Percentiles rank a stretch among this genome's conserved stretches.
Conservation (phyloP, 208 protist species). For the Acanthamoeba royreba region DNA sequence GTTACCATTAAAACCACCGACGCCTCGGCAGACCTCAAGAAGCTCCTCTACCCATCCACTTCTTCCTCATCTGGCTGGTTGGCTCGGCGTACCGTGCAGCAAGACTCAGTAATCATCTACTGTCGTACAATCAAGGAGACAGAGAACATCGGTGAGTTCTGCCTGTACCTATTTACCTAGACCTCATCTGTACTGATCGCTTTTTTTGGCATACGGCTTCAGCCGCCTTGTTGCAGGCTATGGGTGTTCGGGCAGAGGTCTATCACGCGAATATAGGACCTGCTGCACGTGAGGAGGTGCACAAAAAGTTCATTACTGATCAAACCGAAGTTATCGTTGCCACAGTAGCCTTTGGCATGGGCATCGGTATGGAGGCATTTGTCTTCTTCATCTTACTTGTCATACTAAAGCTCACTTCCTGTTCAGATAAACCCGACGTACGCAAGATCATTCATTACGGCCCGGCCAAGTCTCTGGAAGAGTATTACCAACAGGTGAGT, state of each 20-base stretch:
- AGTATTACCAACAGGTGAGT: slow-evolving; percentile 61
- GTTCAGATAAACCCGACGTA: slow-evolving; percentile 66
- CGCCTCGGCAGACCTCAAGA: not conserved
- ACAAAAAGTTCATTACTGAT: not conserved
- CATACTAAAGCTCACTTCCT: not conserved
- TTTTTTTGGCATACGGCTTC: not conserved
- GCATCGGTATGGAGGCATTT: slow-evolving; percentile 52
- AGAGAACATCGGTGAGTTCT: not conserved
- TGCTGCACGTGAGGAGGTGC: not conserved
- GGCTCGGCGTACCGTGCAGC: not conserved
- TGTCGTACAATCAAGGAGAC: not conserved
- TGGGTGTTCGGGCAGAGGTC: not conserved
- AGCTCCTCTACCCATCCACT: not conserved
- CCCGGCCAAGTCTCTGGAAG: slow-evolving; percentile 54
- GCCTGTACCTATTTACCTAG: not conserved
- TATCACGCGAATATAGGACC: not conserved
- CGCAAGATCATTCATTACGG: slow-evolving; percentile 67
- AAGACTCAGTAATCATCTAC: slow-evolving; percentile 6
- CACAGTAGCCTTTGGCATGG: slow-evolving; percentile 80
- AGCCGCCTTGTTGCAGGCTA: not conserved
- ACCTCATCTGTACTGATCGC: not conserved
- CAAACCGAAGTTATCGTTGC: not conserved
- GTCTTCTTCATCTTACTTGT: not conserved
- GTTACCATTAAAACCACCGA: not conserved
- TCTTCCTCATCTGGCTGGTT: not conserved